Evolutionary conservation across 1,284 basidiomycete species (phyloP).

Genomic region (Cryptococcus deneoformans): DNA sequence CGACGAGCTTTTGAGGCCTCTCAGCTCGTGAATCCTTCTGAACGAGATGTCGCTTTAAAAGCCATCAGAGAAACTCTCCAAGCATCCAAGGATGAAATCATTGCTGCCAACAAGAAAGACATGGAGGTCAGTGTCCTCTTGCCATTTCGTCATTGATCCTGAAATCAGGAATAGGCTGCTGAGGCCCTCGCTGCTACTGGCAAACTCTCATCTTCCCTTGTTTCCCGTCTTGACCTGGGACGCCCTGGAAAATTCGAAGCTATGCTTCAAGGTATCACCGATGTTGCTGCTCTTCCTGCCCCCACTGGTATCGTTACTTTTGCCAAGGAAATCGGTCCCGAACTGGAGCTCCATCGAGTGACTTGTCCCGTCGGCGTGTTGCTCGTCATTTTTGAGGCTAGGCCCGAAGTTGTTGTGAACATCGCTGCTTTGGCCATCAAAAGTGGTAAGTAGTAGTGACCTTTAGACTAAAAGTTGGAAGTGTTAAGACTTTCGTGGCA

Average conservation of each 20-base stretch:
- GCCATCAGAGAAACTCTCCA: conserved; percentile 67
- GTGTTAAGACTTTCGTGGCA: conserved; percentile 28
- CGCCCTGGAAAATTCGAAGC: conserved; percentile 88
- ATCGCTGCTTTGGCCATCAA: conserved; percentile 96
- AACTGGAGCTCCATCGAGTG: conserved; percentile 84
- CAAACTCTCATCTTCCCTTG: conserved; percentile 73
- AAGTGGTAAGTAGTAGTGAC: conserved; percentile 61
- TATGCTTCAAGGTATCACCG: conserved; percentile 85
- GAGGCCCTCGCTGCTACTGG: conserved; percentile 72
- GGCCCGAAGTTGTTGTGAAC: conserved; percentile 98
- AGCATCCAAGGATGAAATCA: conserved; percentile 62
- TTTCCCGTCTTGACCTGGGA: conserved; percentile 82
- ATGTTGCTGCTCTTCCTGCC: conserved; percentile 81
- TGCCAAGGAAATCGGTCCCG: conserved; percentile 80
- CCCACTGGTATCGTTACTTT: conserved; percentile 86
- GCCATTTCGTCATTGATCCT: neutral
- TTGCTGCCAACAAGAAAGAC: conserved; percentile 76
- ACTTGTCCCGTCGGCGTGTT: conserved; percentile 97
- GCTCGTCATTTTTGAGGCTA: conserved; percentile 95
- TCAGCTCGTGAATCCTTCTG: conserved; percentile 66
- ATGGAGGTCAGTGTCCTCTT: conserved; percentile 58
- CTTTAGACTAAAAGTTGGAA: neutral
- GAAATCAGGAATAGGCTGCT: conserved; percentile 59
- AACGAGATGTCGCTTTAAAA: conserved; percentile 68
- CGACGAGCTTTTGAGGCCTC: conserved; percentile 80